Evolutionary conservation across 345 rosid genomes (phyloP), one percentile per base, ranked within the genome.

Genomic region (Turnera subulata): DNA sequence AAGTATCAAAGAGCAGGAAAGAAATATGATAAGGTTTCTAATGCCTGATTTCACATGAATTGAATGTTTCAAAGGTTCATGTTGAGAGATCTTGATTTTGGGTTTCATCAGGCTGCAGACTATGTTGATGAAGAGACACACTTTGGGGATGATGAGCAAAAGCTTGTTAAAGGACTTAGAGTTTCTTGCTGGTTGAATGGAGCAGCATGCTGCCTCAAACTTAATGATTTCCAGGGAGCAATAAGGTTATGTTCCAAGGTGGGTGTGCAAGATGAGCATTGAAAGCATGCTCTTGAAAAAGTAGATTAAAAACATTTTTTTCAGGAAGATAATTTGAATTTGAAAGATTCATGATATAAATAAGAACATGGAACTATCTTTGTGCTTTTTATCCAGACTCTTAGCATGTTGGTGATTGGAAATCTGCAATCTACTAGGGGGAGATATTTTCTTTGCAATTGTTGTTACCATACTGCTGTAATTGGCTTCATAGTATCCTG

Each of bases 131-230:
- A 80, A 63, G 83, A 72, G 59, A 67, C 56, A 47, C 32, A 62
- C 19, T 84, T 74, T 57, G 77, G 46, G 42, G 85, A 75, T 68
- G 75, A 61, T 50, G 80, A 80, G 53, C 53, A 63, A 51, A 78
- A 68, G 62, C 56, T 58, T n/a, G 78, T 74, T 20, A 76, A 76
- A 69, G 62, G 62, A 20, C 50, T 80, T 56, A 75, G 78, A 63
- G 68, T 75, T 2, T 80, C 81, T 49, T 80, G 83, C 82, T 77
- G 79, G 84, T 65, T 80, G 62, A 80, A 82, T 65, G 71, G 71
- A 66, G 88, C 88, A 44, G 88, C 84, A 46, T 82, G 84, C 73
- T 24, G 79, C 69, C 81, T 82, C 63, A 82, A 75, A 64, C 70
- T 75, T 38, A 60, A 71, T 47, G 69, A 80, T 53, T 80, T 70